Evolutionary conservation across 2,329 filamentous ascomycete genomes (phyloP).

Genomic region (Exophiala mesophila): DNA sequence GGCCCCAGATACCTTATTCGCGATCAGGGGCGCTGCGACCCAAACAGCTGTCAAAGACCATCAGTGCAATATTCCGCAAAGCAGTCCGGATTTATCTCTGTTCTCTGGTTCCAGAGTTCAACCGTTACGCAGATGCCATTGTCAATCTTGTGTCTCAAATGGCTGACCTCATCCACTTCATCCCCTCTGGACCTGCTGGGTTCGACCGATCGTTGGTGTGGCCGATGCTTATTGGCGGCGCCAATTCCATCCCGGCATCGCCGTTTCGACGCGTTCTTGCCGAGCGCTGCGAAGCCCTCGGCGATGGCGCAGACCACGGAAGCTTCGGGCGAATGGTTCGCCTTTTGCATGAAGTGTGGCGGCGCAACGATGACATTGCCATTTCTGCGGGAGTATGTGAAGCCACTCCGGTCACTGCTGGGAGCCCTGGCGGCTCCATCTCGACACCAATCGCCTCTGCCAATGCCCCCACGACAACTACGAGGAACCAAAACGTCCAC

Average conservation of each 20-base stretch:
- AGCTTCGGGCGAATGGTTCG: slow-evolving; percentile 79
- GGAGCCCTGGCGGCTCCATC: slow-evolving; percentile 21
- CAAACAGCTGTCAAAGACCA: slow-evolving; percentile 78
- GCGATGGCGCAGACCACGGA: slow-evolving; percentile 71
- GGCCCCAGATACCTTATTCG: slow-evolving; percentile 53
- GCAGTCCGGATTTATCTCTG: slow-evolving; percentile 96
- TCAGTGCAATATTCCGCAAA: slow-evolving; percentile 84
- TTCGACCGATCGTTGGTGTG: slow-evolving; percentile 89
- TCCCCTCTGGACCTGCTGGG: slow-evolving; percentile 73
- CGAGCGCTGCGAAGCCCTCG: slow-evolving; percentile 68
- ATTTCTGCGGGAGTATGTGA: slow-evolving; percentile 31
- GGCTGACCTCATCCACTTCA: slow-evolving; percentile 68
- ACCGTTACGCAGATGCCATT: slow-evolving; percentile 67
- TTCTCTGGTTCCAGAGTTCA: slow-evolving; percentile 85
- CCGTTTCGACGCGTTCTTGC: slow-evolving; percentile 73
- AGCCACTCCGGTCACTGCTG: slow-evolving; percentile 26
- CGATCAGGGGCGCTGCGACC: slow-evolving; percentile 70
- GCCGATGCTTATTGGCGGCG: slow-evolving; percentile 85
- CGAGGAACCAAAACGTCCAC: slow-evolving; percentile 63
- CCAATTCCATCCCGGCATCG: slow-evolving; percentile 67
- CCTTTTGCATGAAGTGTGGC: slow-evolving; percentile 79
- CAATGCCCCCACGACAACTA: slow-evolving; percentile 25
- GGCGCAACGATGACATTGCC: slow-evolving; percentile 59
- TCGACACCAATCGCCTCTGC: slow-evolving; percentile 19
- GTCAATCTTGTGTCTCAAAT: slow-evolving; percentile 74